Evolutionary conservation across 495 filamentous ascomycete species (phyloP).

Genomic region (Annulohypoxylon bovei): DNA sequence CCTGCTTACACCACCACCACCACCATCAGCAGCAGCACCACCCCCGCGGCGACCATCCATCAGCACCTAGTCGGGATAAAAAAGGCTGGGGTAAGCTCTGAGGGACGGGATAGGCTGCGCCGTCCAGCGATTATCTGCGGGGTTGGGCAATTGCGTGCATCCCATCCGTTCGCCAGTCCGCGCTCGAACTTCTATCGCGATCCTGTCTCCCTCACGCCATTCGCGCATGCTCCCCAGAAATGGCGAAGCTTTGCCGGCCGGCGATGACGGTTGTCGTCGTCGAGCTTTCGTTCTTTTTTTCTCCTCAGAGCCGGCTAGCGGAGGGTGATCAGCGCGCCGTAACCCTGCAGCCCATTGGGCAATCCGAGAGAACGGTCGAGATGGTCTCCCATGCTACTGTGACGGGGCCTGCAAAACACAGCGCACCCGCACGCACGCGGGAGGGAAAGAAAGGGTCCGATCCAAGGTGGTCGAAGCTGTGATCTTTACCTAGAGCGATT

Average conservation of each 20-base stretch:
- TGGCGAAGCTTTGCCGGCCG: constrained; percentile 27
- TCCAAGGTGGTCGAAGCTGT: constrained; percentile 19
- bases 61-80: constrained; percentile 28
- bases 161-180: neutral
- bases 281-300: constrained; percentile 10
- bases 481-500: constrained; percentile 7
- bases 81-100: constrained; percentile 33
- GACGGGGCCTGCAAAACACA: neutral
- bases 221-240: constrained; percentile 8
- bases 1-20: neutral
- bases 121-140: constrained; percentile 37
- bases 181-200: neutral
- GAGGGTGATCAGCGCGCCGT: constrained; percentile 33
- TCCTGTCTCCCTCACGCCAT: constrained; percentile 14
- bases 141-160: constrained; percentile 23
- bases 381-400: constrained; percentile 6
- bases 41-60: constrained; percentile 27
- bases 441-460: constrained; percentile 6
- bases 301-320: constrained; percentile 28
- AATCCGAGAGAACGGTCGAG: constrained; percentile 33
- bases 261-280: constrained; percentile 5
- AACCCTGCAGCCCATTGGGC: constrained; percentile 23
- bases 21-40: too few species aligned
- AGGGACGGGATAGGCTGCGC: constrained; percentile 35
- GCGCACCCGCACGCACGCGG: neutral